Base-by-base conservation (phyloP, 1,139 yeast species). In the Yamadazyma atlantica region DNA sequence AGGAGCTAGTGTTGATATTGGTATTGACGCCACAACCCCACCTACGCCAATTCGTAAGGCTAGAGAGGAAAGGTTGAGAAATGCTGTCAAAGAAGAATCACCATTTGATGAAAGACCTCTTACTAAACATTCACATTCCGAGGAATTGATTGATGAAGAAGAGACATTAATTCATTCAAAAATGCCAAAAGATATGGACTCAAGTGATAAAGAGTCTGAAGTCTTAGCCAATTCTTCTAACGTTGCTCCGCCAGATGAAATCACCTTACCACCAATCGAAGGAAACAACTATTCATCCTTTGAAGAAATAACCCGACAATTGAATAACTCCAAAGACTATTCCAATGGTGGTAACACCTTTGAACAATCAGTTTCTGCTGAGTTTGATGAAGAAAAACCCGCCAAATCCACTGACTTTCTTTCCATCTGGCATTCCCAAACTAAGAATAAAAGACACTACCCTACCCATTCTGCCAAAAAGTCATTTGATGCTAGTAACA, bases 301-400 rank as follows among this genome's bases (percentile, higher is more conserved):
- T 42, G 73, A 69, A 31, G 74, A 68, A 13, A 50, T 67, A 5
- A 64, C 70, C 7, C 54, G 50, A 38, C 54, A 51, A 23, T 33
- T 62, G 23, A 53, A 52, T 17, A 38, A 47, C 17, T 39, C 53
- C 8, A 14, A n/a, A 15, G 30, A 28, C n/a, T 15, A 6, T 16
- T 29, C 32, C 7, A 40, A 36, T 10, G 35, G 35, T 18, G 43
- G 34, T 15, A 46, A 19, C 48, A n/a, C 65, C 3, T 69, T 54
- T 43, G 77, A 71, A 44, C 70, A 65, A 34, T 60, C 67, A 0
- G 56, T 70, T 18, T 70, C 76, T 2, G 76, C 75, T 0, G 76
- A 70, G 39, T 55, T 65, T 42, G 75, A 67, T 33, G 52, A 45
- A 11, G 69, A 62, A 16, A 57, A 53, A 27, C 38, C 48, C 9